phyloP scores from a whole-genome alignment of 1,284 basidiomycete species.

The Takashimella koratensis region DNA sequence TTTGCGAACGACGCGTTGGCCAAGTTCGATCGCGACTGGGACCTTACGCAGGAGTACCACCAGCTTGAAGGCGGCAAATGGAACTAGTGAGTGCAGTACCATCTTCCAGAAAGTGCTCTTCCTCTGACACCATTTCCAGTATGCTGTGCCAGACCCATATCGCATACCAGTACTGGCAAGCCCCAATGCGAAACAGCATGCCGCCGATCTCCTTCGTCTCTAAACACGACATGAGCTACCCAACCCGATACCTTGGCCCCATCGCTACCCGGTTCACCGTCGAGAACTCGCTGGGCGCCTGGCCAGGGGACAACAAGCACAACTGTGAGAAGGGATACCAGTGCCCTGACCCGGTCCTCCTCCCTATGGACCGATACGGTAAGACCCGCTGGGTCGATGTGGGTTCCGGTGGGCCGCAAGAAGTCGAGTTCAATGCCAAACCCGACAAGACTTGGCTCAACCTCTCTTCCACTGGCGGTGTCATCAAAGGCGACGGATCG shows the following conservation, averaged over 20 bases:
- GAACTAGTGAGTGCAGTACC: slow-evolving; percentile 24
- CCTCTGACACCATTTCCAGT: slow-evolving; percentile 48
- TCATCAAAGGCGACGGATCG: slow-evolving; percentile 52
- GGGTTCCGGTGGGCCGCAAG: slow-evolving; percentile 58
- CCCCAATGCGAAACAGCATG: slow-evolving; percentile 59
- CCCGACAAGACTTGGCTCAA: slow-evolving; percentile 58
- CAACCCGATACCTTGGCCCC: slow-evolving; percentile 29
- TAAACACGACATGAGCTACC: neutral
- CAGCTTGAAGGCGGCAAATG: slow-evolving; percentile 56
- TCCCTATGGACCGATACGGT: slow-evolving; percentile 58
- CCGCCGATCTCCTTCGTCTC: slow-evolving; percentile 24
- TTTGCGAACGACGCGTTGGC: slow-evolving; percentile 57
- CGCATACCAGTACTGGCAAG: slow-evolving; percentile 59
- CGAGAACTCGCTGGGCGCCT: slow-evolving; percentile 56
- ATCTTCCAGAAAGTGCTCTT: neutral
- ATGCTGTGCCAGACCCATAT: slow-evolving; percentile 62
- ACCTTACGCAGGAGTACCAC: slow-evolving; percentile 55
- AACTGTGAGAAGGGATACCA: slow-evolving; percentile 54
- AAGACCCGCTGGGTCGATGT: slow-evolving; percentile 60
- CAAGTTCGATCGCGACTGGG: slow-evolving; percentile 23
- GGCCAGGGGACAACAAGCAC: slow-evolving; percentile 38
- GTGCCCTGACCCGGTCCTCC: slow-evolving; percentile 54
- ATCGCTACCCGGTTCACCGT: slow-evolving; percentile 61
- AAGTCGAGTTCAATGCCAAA: slow-evolving; percentile 58
- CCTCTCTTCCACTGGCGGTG: slow-evolving; percentile 53